Evolutionary conservation across 495 filamentous ascomycete species (phyloP), one percentile per base, ranked within the genome.

Genomic region (Penicillium odoratum): DNA sequence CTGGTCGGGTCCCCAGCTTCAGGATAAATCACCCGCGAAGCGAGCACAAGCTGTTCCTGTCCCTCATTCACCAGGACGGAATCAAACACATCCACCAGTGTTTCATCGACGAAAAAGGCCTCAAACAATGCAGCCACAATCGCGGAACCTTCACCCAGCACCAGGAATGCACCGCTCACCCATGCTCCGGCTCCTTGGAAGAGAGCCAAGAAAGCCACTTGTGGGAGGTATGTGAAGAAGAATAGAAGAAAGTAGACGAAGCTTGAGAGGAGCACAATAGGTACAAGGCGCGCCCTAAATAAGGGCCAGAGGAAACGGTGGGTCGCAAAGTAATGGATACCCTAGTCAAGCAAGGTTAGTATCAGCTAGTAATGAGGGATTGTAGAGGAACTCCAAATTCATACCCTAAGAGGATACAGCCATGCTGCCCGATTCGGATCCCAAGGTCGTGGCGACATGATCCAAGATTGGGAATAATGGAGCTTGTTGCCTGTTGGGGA

Each of bases 21-120:
- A 4, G 78, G 77, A 49, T 82, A 73, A 21, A 89, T 73, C 4
- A 84, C 76, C 26, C 85, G 72, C 31, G 76, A 81, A 6, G 72
- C 75, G 7, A 72, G 69, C 53, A 89, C 77, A 28, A 89, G 74
- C 53, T 84, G 77, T 36, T 79, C 77, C 45, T 80, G 77, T 10
- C 83, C 84, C 61, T 87, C 79, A 34, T 83, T 77, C 26, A 87
- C 77, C 34, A 88, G 66, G 2, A 87, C 81, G 3, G 85, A 78
- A 58, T 88, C 85, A 55, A 88, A 88, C 46, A 87, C 80, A 68
- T 88, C 85, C 28, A 88, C 84, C 51, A 86, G 77, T 1, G 85
- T 86, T 61, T 88, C 82, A 59, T 88, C 85, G 21, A 87, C 85
- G 48, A 89, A 82, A 59, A 89, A 85, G 1, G 83, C 83, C 68